phyloP scores from a whole-genome alignment of 345 rosid genomes.

The Psidium guajava region DNA sequence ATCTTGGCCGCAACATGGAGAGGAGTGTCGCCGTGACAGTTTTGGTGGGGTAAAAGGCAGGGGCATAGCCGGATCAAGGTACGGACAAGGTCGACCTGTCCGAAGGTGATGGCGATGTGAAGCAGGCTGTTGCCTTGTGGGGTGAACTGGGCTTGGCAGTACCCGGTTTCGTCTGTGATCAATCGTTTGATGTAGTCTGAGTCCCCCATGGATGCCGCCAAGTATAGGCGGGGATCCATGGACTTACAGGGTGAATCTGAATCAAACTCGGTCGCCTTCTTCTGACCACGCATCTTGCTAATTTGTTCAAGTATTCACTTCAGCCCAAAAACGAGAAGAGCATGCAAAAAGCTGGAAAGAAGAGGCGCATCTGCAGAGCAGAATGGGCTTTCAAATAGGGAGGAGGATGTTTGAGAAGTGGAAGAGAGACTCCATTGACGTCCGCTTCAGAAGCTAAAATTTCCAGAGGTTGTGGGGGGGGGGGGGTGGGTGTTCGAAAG shows the following conservation, averaged over 20 bases:
- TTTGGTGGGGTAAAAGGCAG: conserved; percentile 8
- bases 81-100: conserved; percentile 3
- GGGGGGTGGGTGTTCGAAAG: too few relatives aligned
- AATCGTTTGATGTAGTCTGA: not conserved
- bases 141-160: conserved; percentile 1
- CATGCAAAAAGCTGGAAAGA: not conserved
- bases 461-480: too few relatives aligned
- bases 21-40: conserved; percentile 26
- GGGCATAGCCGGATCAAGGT: conserved; percentile 8
- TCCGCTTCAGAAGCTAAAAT: not conserved
- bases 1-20: conserved; percentile 24
- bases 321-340: not conserved
- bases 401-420: not conserved
- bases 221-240: not conserved
- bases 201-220: not conserved
- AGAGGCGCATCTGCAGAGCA: not conserved
- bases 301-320: not conserved
- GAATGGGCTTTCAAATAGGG: not conserved
- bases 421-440: not conserved
- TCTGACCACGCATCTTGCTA: not conserved
- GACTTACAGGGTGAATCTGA: not conserved
- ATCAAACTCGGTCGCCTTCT: not conserved
- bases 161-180: not conserved
- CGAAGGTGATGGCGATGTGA: conserved; percentile 20
- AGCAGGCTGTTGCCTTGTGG: conserved; percentile 20